phyloP scores from a whole-genome alignment of 163 green algal species.

The Scenedesmus sp. region DNA sequence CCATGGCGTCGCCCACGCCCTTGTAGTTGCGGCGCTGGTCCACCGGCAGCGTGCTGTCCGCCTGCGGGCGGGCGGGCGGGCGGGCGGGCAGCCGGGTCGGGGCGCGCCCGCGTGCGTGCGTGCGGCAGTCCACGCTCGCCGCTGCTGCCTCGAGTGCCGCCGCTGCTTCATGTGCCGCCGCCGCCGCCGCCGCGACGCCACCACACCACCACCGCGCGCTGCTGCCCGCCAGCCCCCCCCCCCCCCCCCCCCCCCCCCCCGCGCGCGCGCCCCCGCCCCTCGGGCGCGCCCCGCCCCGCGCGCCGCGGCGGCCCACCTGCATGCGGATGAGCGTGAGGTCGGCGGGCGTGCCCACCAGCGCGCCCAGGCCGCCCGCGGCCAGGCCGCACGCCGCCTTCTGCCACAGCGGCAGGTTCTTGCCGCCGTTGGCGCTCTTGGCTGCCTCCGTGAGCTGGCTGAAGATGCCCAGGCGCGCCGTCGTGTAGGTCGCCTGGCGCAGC shows the following conservation, averaged over 20 bases:
- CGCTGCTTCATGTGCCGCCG: not conserved
- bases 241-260: too few relatives aligned
- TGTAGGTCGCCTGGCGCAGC: constrained; percentile 98
- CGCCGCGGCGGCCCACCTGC: too few relatives aligned
- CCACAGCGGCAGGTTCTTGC: constrained; percentile 88
- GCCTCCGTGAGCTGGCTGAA: constrained; percentile 89
- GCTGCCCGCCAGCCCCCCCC: too few relatives aligned
- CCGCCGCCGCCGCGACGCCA: too few relatives aligned
- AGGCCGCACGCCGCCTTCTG: constrained; percentile 95
- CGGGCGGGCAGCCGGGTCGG: not conserved
- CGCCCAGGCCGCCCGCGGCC: constrained; percentile 93
- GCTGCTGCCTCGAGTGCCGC: not conserved
- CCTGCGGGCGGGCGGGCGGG: constrained; percentile 50
- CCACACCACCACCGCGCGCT: too few relatives aligned
- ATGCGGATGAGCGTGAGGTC: constrained; percentile 99
- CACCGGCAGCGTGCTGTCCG: constrained; percentile 90
- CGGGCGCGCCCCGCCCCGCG: too few relatives aligned
- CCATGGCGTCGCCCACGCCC: constrained; percentile 59
- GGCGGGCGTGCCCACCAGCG: constrained; percentile 94
- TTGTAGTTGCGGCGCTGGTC: constrained; percentile 98
- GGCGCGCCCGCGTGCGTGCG: constrained; percentile 1
- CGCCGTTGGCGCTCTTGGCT: constrained; percentile 37
- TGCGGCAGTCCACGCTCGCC: not conserved
- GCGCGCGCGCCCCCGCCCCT: too few relatives aligned
- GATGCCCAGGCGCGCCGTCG: constrained; percentile 95